Evolutionary conservation across 2,329 filamentous ascomycete species (phyloP), one percentile per base, ranked within the genome.

Genomic region (Penicillium psychrosexuale): DNA sequence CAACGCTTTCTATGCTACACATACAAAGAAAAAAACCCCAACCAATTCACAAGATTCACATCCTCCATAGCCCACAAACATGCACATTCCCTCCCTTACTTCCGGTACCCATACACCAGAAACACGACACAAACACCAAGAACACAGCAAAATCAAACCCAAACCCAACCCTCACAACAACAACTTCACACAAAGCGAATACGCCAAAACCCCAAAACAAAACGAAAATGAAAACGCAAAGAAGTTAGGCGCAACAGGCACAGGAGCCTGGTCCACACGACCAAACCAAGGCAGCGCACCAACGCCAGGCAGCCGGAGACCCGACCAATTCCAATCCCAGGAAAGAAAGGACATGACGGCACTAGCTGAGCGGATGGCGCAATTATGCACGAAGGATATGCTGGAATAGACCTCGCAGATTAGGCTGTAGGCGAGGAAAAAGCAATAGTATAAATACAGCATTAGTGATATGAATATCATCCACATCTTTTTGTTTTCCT

Each of bases 291-390:
- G 47, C 13, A 49, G 9, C 4, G 12, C 34, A n/a, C 39, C 39
- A 45, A 33, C 13, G 17, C 28, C 24, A 1, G 19, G 19, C 15
- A 22, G 8, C 30, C n/a, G 43, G 28, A 8, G 19, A 15, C 12
- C 19, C 11, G 28, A 22, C 37, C 19, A 47, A 19, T 38, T 47
- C 38, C 15, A 19, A 43, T 39, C 17, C 24, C 8, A 36, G 8
- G 19, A 22, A 3, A 51, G 40, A 12, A 37, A 39, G 11, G 38
- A 34, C 24, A 55, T 61, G 50, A 55, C 55, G 55, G 55, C 50
- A 60, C 43, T 5, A 5, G 24, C 37, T 33, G 50, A 50, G 13
- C 53, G 30, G 19, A 60, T 56, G 51, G 55, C 50, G 51, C 43
- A 58, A 56, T 60, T n/a, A 15, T 31, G 28, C 15, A 46, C 13